Evolutionary conservation across 164 flowering plant species (phyloP).

Genomic region (Cinnamomum chago): DNA sequence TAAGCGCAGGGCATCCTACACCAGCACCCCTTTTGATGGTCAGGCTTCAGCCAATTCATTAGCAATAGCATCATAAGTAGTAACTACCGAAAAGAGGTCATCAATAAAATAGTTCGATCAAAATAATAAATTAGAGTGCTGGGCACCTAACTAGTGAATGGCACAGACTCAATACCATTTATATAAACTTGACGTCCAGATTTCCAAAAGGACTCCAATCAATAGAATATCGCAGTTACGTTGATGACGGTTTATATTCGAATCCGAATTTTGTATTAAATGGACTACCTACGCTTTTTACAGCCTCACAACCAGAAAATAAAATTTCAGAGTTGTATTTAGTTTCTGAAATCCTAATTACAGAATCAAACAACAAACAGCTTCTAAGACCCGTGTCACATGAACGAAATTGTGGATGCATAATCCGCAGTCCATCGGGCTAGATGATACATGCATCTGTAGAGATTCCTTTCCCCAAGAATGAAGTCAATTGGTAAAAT

Average conservation of each 20-base stretch:
- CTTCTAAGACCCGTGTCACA: background rate
- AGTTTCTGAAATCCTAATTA: background rate
- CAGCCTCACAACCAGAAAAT: background rate
- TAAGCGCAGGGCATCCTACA: background rate
- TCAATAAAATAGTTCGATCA: background rate
- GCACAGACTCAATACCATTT: background rate
- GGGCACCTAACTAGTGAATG: background rate
- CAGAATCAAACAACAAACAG: background rate
- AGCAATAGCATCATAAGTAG: background rate
- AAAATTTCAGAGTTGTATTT: background rate
- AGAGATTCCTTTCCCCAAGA: no score
- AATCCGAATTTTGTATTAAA: background rate
- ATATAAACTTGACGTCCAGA: background rate
- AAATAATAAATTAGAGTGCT: no score
- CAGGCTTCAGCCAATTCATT: background rate
- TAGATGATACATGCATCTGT: no score
- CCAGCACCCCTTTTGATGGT: slow-evolving; percentile 1
- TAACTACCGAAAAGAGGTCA: background rate
- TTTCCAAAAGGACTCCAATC: background rate
- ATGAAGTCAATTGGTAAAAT: no score
- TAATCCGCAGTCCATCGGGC: background rate
- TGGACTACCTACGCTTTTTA: background rate
- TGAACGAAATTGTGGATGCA: background rate
- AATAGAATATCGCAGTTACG: background rate
- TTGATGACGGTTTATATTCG: no score